phyloP scores from a whole-genome alignment of 345 rosid genomes.

The Eutrema yunnanense region DNA sequence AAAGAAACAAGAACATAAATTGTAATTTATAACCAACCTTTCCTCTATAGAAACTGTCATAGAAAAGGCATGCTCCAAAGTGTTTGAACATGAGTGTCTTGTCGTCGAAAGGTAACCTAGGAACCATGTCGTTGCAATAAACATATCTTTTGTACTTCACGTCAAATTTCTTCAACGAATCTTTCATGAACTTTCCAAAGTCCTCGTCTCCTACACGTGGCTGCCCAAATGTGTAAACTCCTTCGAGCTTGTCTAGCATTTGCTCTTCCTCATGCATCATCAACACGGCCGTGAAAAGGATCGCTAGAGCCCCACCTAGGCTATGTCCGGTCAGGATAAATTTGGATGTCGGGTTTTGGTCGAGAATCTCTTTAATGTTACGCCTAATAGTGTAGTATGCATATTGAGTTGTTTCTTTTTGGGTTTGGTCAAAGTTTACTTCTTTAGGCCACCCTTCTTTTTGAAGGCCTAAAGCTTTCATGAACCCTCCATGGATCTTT shows the following conservation, averaged over 20 bases:
- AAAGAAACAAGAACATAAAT: background rate
- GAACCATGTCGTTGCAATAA: slow-evolving; percentile 47
- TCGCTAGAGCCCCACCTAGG: slow-evolving; percentile 51
- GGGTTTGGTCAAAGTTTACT: slow-evolving; percentile 8
- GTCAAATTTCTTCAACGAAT: slow-evolving; percentile 19
- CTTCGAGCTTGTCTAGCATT: slow-evolving; percentile 43
- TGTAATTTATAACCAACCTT: slow-evolving; percentile 30
- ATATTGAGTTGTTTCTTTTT: slow-evolving; percentile 14
- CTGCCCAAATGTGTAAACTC: slow-evolving; percentile 55
- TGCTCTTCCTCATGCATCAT: slow-evolving; percentile 35
- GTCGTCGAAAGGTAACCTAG: slow-evolving; percentile 54
- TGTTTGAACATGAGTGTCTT: slow-evolving; percentile 38
- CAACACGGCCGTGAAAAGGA: slow-evolving; percentile 34
- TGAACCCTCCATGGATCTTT: slow-evolving; percentile 54
- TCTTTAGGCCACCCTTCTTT: slow-evolving; percentile 39
- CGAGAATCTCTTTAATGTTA: slow-evolving; percentile 26
- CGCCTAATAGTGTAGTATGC: slow-evolving; percentile 41
- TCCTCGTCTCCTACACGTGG: slow-evolving; percentile 49
- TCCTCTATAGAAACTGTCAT: slow-evolving; percentile 38
- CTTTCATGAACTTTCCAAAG: slow-evolving; percentile 40
- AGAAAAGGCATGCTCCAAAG: slow-evolving; percentile 38
- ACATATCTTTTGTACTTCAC: slow-evolving; percentile 42
- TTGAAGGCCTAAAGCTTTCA: slow-evolving; percentile 59
- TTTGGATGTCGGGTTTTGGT: slow-evolving; percentile 31
- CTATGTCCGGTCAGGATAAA: slow-evolving; percentile 53